Percentiles rank a stretch among this genome's conserved stretches.
These are phyloP conservation scores for Pestalotiopsis fici DNA, from an alignment of 2,329 filamentous ascomycete genomes.

Conservation along the genomic window DNA sequence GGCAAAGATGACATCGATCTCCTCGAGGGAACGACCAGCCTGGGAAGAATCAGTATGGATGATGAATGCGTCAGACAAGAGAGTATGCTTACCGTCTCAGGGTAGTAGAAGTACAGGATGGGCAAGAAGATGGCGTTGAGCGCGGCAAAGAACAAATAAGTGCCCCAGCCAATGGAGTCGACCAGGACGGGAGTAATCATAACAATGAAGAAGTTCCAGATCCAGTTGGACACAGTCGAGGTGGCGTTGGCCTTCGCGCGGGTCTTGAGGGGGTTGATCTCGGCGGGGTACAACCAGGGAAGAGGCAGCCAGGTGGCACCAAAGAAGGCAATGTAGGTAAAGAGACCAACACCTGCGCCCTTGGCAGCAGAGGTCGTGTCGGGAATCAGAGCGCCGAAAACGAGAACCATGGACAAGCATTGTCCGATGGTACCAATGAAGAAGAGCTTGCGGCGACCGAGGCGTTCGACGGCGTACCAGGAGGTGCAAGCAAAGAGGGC, in stretches of 20 bases:
- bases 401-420: conserved; percentile 58
- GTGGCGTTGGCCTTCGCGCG: conserved; percentile 50
- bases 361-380: conserved; percentile 62
- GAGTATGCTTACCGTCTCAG: conserved; percentile 38
- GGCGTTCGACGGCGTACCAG: conserved; percentile 50
- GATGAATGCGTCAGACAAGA: fast-evolving
- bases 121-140: conserved; percentile 36
- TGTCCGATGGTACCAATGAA: conserved; percentile 47
- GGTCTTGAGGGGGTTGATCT: conserved; percentile 53
- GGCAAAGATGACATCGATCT: conserved; percentile 61
- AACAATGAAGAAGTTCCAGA: conserved; percentile 47
- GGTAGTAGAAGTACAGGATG: conserved; percentile 51
- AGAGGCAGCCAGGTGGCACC: conserved; percentile 66
- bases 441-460: conserved; percentile 47
- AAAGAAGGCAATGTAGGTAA: conserved; percentile 70
- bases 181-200: conserved; percentile 67
- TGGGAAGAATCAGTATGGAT: background rate
- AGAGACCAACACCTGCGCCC: conserved; percentile 67
- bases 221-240: conserved; percentile 63
- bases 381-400: conserved; percentile 68
- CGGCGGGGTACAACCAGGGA: conserved; percentile 60
- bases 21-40: conserved; percentile 49
- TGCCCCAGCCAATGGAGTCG: conserved; percentile 55
- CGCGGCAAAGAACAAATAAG: conserved; percentile 48
- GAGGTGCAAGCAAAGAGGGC: conserved; percentile 61